Evolutionary conservation across 2,329 filamentous ascomycete species (phyloP), one percentile per base, ranked within the genome.

Genomic region (Neonectria punicea): DNA sequence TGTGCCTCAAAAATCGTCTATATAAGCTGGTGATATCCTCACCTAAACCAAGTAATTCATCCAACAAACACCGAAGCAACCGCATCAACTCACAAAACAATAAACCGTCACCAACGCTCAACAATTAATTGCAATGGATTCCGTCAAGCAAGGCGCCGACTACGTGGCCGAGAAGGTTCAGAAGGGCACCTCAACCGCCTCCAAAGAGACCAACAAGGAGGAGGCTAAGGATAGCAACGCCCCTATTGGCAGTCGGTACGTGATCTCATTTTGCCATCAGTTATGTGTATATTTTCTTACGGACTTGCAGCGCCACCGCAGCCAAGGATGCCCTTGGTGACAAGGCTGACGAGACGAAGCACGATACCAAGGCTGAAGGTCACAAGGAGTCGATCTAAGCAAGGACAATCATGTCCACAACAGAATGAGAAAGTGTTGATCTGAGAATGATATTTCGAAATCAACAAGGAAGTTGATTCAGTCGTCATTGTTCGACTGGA

Each of bases 141-240:
- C 83, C 67, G 67, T 86, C 76, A 84, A 85, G 84, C 87, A 90
- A 81, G 86, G 85, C 76, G 88, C 82, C 82, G 90, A 90, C 86
- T 89, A 87, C 86, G 87, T 90, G 79, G 79, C 84, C 68, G 89
- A 91, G 84, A 81, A 83, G 75, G 80, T 88, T 76, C 84, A 90
- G 83, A 82, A 89, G 77, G 82, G 82, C 66, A 77, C 83, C 68
- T 81, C 82, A 66, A 83, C 85, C 70, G 81, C 86, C 66, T 87
- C 84, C 81, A 91, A 92, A 87, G 88, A 91, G 82, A 82, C 83
- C 82, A 91, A 92, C 87, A 91, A 92, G 87, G 76, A 85, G 70
- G 84, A 88, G 70, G 89, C 89, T 78, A 91, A 91, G 85, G 87
- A 88, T 77, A 78, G 72, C 78, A 80, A 89, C 76, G 83, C 83